A percentile compares a stretch with the other conserved stretches of the same genome.
These are phyloP conservation scores for Gliomastix tumulicola DNA, from an alignment of 2,329 filamentous ascomycete genomes.

Conservation along the genomic window DNA sequence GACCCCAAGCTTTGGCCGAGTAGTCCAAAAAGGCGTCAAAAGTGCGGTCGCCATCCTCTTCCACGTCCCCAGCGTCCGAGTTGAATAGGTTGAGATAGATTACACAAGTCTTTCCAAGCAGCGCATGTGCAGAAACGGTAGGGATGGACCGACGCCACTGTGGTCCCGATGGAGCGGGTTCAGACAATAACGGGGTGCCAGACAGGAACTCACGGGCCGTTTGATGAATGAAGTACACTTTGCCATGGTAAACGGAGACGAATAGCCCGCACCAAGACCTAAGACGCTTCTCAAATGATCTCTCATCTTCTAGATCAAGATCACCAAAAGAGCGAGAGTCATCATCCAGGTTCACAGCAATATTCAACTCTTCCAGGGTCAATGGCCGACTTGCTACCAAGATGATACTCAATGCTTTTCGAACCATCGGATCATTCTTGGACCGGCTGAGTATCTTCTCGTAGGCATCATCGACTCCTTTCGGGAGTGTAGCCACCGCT, in stretches of 20 bases:
- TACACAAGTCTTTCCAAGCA: conserved; percentile 12
- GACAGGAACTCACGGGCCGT: conserved; percentile 21
- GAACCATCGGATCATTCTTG: conserved; percentile 4
- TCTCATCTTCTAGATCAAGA: conserved; percentile 12
- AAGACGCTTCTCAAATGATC: conserved; percentile 5
- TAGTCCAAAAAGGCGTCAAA: conserved; percentile 11
- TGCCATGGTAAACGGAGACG: conserved; percentile 14
- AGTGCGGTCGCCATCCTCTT: neutral
- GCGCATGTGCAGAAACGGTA: conserved; percentile 9
- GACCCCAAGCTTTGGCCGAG: conserved; percentile 10
- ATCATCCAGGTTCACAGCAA: conserved; percentile 12
- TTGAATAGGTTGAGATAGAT: conserved; percentile 10
- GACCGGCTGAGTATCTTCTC: conserved; percentile 18
- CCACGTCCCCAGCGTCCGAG: neutral
- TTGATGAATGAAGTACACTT: conserved; percentile 21
- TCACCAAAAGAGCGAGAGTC: conserved; percentile 6
- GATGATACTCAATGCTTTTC: conserved; percentile 15
- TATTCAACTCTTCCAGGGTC: conserved; percentile 17
- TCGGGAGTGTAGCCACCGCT: conserved; percentile 14
- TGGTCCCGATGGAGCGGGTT: neutral
- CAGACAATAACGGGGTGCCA: neutral
- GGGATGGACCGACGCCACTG: conserved; percentile 13
- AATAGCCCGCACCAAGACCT: conserved; percentile 18
- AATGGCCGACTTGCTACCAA: conserved; percentile 15
- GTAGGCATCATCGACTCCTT: conserved; percentile 19